These are phyloP conservation scores for Boletus vinaceobasis DNA, from an alignment of 768 basidiomycete genomes.

Conservation along the genomic window DNA sequence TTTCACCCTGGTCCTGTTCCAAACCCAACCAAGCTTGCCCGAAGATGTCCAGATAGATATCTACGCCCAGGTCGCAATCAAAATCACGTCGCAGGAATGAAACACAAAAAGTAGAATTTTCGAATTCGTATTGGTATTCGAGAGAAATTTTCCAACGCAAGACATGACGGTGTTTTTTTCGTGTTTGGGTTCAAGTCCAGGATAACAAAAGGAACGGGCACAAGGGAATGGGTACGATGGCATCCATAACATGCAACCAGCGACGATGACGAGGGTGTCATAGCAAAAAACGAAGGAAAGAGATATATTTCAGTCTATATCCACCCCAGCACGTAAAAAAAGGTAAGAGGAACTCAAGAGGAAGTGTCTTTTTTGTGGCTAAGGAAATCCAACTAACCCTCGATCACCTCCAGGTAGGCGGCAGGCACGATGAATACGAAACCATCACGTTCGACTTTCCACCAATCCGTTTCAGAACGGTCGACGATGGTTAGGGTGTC, in stretches of 20 bases:
- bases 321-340: conserved; percentile 37
- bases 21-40: background rate
- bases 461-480: conserved; percentile 84
- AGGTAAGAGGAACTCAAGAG: conserved; percentile 56
- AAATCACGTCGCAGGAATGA: conserved; percentile 8
- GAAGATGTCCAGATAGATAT: background rate
- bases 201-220: background rate
- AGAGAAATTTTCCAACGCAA: background rate
- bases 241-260: conserved; percentile 15
- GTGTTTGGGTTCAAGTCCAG: conserved; percentile 5
- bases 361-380: conserved; percentile 23
- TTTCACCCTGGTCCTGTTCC: background rate
- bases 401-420: conserved; percentile 77
- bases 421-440: conserved; percentile 89
- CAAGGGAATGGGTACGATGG: conserved; percentile 4
- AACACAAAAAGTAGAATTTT: conserved; percentile 9
- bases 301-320: conserved; percentile 80
- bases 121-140: conserved; percentile 14
- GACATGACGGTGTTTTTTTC: conserved; percentile 4
- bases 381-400: conserved; percentile 77
- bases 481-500: conserved; percentile 80
- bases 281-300: conserved; percentile 46
- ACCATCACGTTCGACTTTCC: conserved; percentile 89
- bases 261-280: conserved; percentile 16
- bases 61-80: conserved; percentile 7